phyloP scores from a whole-genome alignment of 495 filamentous ascomycete genomes.

The Penicillium paradoxum region DNA sequence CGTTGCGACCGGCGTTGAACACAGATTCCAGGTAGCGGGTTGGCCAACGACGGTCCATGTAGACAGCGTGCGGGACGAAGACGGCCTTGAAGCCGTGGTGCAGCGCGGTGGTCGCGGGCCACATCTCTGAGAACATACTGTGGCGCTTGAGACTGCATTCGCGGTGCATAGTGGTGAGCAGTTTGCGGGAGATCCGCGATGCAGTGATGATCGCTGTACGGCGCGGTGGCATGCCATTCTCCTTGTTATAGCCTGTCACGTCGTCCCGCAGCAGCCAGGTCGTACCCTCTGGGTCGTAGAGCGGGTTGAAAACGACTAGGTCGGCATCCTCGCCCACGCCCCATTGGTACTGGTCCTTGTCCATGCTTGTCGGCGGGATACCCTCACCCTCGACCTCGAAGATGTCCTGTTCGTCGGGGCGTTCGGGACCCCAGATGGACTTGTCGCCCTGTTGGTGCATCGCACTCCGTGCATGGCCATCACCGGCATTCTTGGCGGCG shows the following conservation, averaged over 20 bases:
- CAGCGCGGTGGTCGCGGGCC: slow-evolving; percentile 76
- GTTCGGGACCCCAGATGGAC: slow-evolving; percentile 80
- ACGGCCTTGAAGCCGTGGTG: slow-evolving; percentile 97
- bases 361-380: slow-evolving; percentile 62
- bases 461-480: slow-evolving; percentile 32
- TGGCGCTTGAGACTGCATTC: slow-evolving; percentile 77
- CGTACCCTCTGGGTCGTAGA: slow-evolving; percentile 86
- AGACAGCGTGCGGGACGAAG: slow-evolving; percentile 85
- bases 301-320: slow-evolving; percentile 86
- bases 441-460: slow-evolving; percentile 56
- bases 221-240: slow-evolving; percentile 64
- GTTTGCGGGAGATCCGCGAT: slow-evolving; percentile 71
- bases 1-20: slow-evolving; percentile 82
- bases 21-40: slow-evolving; percentile 68
- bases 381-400: slow-evolving; percentile 65
- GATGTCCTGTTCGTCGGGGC: slow-evolving; percentile 61
- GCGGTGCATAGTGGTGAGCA: slow-evolving; percentile 83
- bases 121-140: slow-evolving; percentile 95
- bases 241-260: slow-evolving; percentile 81
- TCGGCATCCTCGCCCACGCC: slow-evolving; percentile 92
- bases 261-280: slow-evolving; percentile 85
- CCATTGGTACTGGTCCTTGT: slow-evolving; percentile 79
- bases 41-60: slow-evolving; percentile 88
- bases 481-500: slow-evolving; percentile 29
- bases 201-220: slow-evolving; percentile 86